These are phyloP conservation scores for Apiotrichum gracile DNA, from an alignment of 1,284 basidiomycete species.

Conservation along the genomic window DNA sequence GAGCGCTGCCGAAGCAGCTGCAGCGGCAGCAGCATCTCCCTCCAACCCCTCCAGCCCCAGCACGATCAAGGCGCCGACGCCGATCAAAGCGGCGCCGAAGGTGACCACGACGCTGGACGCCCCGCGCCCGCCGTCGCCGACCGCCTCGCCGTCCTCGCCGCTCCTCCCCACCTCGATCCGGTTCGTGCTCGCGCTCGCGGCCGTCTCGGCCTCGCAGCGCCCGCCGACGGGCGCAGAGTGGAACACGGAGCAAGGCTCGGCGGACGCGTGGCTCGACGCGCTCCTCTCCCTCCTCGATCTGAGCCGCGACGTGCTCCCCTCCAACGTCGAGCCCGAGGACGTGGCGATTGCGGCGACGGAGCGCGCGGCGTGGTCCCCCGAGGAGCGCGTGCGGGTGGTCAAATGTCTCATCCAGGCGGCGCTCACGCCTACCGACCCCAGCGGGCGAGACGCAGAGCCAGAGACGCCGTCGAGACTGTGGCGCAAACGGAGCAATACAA, in stretches of 20 bases:
- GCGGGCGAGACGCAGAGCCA: conserved; percentile 9
- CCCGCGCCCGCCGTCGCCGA: too few species aligned
- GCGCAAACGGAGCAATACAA: conserved; percentile 7
- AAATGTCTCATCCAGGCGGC: conserved; percentile 34
- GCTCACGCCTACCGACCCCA: conserved; percentile 21
- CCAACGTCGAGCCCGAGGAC: conserved; percentile 21
- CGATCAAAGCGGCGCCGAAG: too few species aligned
- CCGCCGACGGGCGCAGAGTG: conserved; percentile 13
- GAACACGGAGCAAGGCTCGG: conserved; percentile 15
- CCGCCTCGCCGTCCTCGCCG: not conserved
- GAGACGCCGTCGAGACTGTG: not conserved
- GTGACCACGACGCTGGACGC: too few species aligned
- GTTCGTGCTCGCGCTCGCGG: conserved; percentile 20
- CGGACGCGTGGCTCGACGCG: conserved; percentile 30
- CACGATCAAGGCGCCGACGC: too few species aligned
- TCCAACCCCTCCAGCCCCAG: too few species aligned
- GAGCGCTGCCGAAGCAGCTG: too few species aligned
- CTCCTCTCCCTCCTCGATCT: conserved; percentile 37
- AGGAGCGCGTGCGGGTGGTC: conserved; percentile 26
- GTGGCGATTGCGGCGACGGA: conserved; percentile 27
- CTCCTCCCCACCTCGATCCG: not conserved
- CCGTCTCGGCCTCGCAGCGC: conserved; percentile 24
- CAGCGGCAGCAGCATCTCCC: too few species aligned
- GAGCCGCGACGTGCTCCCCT: conserved; percentile 28
- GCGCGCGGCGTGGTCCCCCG: conserved; percentile 23